Evolutionary conservation across 768 basidiomycete genomes (phyloP), one percentile per base, ranked within the genome.

Genomic region (Hericium erinaceus): DNA sequence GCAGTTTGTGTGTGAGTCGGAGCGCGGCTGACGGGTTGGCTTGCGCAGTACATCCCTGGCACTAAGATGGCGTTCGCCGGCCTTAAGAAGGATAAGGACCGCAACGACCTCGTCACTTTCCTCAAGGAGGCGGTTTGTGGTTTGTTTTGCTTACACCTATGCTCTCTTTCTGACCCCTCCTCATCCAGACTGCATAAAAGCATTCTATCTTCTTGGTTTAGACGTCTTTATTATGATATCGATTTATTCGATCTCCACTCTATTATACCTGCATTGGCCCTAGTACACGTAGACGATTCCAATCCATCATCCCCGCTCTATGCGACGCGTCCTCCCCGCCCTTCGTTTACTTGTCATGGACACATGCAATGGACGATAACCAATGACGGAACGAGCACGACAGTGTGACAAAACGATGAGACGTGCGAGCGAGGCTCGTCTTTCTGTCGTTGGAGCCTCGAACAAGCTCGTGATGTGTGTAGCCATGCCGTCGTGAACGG

Each of bases 31-130:
- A 54, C n/a, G 38, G 7, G 22, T 10, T 13, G 20, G 11, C 39
- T 20, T 28, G 0, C 46, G 5, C 58, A 91, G 89, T 94, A 93
- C 77, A 95, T 95, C 64, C 92, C 92, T 40, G 94, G 95, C 51
- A 97, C 95, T 53, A 97, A 95, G 79, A 98, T 98, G 95, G 95
- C 94, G 58, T 98, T 97, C 66, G 93, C 94, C 63, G 95, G 95
- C 67, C 75, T 98, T 71, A 98, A 98, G 87, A 98, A 98, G 83
- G 92, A 92, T 10, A 92, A 94, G 81, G 95, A 98, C 72, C 86
- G 95, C 76, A 89, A 84, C 70, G 95, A 98, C 76, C 85, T 98
- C 67, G 81, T 98, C 67, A 83, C 93, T 58, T 83, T 78, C 70
- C 78, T 95, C 66, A 89, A 89, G 78, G 81, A 85, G 54, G 68